Evolutionary conservation across 1,284 basidiomycete species (phyloP).

Genomic region (Wallemia mellicola): DNA sequence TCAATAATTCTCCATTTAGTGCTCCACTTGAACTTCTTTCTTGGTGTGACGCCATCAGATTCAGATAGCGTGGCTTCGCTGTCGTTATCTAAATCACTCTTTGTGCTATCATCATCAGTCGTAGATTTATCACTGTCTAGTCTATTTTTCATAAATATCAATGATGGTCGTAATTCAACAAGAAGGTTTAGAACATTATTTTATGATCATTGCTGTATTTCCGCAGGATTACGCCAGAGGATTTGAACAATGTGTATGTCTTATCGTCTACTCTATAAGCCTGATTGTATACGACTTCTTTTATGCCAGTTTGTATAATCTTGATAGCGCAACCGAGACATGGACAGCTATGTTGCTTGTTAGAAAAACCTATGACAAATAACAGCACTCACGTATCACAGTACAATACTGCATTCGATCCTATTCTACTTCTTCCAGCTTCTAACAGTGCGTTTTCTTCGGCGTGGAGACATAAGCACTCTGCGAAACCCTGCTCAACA

Average conservation of each 20-base stretch:
- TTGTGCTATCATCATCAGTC: neutral
- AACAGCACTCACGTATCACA: conserved; percentile 32
- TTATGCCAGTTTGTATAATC: conserved; percentile 80
- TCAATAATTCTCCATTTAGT: neutral
- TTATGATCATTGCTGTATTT: conserved; percentile 4
- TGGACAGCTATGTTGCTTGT: conserved; percentile 36
- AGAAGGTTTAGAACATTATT: neutral
- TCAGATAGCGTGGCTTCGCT: neutral
- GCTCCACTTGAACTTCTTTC: neutral
- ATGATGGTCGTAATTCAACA: neutral
- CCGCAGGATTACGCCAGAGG: conserved; percentile 15
- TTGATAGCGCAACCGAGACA: conserved; percentile 88
- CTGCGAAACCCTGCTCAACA: conserved; percentile 19
- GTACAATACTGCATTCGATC: conserved; percentile 56
- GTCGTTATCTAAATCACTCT: neutral
- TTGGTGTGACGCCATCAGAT: neutral
- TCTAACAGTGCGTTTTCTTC: conserved; percentile 94
- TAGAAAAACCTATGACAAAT: conserved; percentile 2
- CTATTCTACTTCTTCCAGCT: conserved; percentile 57
- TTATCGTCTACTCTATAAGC: conserved; percentile 65
- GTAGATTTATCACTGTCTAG: neutral
- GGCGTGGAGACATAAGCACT: conserved; percentile 85
- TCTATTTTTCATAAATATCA: neutral
- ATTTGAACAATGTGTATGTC: conserved; percentile 13
- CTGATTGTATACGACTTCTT: conserved; percentile 78